Evolutionary conservation across 352 stramenopile species (phyloP).

Genomic region (Globisporangium nagaii): DNA sequence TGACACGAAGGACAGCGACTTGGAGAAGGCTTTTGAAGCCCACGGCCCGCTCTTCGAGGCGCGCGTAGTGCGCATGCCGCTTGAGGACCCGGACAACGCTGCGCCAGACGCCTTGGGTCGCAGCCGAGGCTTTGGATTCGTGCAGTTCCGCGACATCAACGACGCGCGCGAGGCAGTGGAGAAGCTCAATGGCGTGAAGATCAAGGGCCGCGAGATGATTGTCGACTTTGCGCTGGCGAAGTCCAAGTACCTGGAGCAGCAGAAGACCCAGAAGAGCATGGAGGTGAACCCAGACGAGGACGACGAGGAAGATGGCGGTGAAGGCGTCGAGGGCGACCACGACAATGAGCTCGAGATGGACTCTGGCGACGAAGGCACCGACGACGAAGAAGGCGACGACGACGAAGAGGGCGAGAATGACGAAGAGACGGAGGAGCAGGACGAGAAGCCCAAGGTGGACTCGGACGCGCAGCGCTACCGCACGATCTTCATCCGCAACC

Average conservation of each 20-base stretch:
- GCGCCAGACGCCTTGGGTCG: constrained; percentile 38
- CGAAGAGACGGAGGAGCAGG: constrained; percentile 24
- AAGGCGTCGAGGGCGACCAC: constrained; percentile 28
- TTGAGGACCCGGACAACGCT: constrained; percentile 37
- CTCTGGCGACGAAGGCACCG: constrained; percentile 34
- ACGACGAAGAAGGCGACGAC: constrained; percentile 21
- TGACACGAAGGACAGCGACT: constrained; percentile 64
- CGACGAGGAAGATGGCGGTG: constrained; percentile 36
- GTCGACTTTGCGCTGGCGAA: constrained; percentile 84
- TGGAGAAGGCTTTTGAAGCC: constrained; percentile 66
- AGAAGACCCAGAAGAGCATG: constrained; percentile 35
- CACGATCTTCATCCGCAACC: constrained; percentile 81
- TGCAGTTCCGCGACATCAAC: constrained; percentile 65
- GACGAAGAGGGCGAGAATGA: constrained; percentile 19
- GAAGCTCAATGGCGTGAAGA: constrained; percentile 67
- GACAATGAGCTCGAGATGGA: constrained; percentile 45
- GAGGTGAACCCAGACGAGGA: constrained; percentile 20
- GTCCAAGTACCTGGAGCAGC: constrained; percentile 69
- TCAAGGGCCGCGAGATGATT: constrained; percentile 82
- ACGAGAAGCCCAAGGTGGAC: constrained; percentile 37
- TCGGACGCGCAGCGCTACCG: constrained; percentile 73
- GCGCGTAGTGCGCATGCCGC: constrained; percentile 64
- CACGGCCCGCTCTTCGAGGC: constrained; percentile 65
- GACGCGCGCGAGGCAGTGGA: constrained; percentile 64
- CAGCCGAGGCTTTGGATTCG: constrained; percentile 80